Percentiles rank a stretch among this genome's conserved stretches.
These are phyloP conservation scores for Stachybotrys chartarum DNA, from an alignment of 2,329 filamentous ascomycete species.

Conservation along the genomic window DNA sequence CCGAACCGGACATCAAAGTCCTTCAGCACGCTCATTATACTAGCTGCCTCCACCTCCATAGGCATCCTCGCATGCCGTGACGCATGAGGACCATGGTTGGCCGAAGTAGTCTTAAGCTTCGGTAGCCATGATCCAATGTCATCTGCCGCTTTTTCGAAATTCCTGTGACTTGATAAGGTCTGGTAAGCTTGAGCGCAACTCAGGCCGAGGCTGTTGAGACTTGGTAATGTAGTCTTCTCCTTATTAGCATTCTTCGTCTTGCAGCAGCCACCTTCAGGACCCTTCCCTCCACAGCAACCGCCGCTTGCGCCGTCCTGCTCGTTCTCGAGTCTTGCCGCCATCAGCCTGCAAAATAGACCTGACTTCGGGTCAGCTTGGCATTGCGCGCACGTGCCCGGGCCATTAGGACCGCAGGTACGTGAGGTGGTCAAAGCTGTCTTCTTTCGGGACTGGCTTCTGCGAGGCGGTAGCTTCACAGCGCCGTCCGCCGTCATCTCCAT, in stretches of 20 bases:
- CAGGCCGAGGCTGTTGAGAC: constrained; percentile 47
- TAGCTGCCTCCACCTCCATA: constrained; percentile 74
- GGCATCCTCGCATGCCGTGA: constrained; percentile 38
- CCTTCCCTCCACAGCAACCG: constrained; percentile 60
- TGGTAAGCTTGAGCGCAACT: constrained; percentile 75
- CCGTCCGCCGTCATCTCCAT: constrained; percentile 54
- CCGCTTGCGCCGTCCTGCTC: constrained; percentile 27
- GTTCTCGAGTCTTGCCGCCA: constrained; percentile 58
- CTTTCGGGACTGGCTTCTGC: constrained; percentile 21
- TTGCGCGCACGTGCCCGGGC: constrained; percentile 72
- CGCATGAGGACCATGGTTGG: constrained; percentile 16
- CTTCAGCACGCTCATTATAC: constrained; percentile 79
- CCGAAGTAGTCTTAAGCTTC: constrained; percentile 56
- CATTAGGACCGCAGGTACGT: constrained; percentile 53
- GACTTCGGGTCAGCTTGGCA: constrained; percentile 72
- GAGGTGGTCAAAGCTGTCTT: constrained; percentile 15
- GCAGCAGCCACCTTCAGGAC: constrained; percentile 57
- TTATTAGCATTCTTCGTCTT: constrained; percentile 28
- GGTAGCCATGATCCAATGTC: constrained; percentile 72
- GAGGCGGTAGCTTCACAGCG: constrained; percentile 50
- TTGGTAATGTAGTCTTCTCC: constrained; percentile 26
- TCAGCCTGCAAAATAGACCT: constrained; percentile 74
- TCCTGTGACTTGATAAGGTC: constrained; percentile 68
- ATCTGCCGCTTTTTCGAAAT: constrained; percentile 66
- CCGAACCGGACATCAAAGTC: constrained; percentile 74